Percentiles rank a stretch among this genome's conserved stretches.
phyloP scores from a whole-genome alignment of 2,329 filamentous ascomycete species.

The Pseudogymnoascus sp. region DNA sequence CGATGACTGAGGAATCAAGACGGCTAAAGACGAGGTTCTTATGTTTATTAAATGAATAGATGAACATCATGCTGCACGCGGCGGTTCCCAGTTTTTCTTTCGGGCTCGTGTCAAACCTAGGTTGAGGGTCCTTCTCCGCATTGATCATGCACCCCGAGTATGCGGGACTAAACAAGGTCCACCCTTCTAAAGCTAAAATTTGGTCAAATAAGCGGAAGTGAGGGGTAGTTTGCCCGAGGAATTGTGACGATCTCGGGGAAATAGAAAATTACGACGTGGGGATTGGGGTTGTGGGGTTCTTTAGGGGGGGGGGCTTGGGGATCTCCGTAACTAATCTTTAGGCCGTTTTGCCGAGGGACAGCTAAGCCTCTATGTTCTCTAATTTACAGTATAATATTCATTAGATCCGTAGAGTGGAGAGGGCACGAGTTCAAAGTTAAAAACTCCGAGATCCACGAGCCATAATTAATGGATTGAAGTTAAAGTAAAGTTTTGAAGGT shows the following conservation, averaged over 20 bases:
- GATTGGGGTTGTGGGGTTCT: neutral
- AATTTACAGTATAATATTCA: neutral
- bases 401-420: neutral
- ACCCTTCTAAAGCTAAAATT: neutral
- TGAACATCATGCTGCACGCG: neutral
- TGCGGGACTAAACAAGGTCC: neutral
- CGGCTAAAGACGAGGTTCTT: slow-evolving; percentile 10
- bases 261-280: neutral
- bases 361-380: neutral
- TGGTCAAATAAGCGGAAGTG: neutral
- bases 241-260: neutral
- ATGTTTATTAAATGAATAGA: neutral
- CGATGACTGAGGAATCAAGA: neutral
- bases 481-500: neutral
- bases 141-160: neutral
- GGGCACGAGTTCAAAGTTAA: neutral
- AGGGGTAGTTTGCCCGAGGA: neutral
- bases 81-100: neutral
- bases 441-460: neutral
- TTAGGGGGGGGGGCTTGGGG: neutral
- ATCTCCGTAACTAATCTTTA: neutral
- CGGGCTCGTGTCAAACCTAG: neutral
- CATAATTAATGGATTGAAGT: neutral
- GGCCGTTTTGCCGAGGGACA: neutral
- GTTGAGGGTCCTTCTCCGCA: neutral